Base-by-base conservation (phyloP, 495 filamentous ascomycete species). In the Daldinia caldariorum region DNA sequence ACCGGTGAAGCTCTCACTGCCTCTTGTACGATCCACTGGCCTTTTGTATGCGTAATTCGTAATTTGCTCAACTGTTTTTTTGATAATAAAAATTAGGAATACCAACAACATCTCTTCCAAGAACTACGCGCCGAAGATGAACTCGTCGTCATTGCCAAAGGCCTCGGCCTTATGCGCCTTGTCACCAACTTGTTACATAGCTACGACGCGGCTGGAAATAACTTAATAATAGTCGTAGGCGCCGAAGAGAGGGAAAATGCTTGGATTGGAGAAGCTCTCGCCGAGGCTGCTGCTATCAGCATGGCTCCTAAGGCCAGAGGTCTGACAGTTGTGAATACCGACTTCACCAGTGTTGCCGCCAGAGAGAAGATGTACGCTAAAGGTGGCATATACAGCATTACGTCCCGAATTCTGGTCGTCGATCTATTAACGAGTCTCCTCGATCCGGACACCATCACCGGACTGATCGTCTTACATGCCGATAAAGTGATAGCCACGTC, bases 371-470 rank as follows among this genome's bases (percentile, higher is more conserved):
- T 97, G 82, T 99, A 99, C 81, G 80, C 87, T 1, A 83, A 88
- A 63, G 95, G 95, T 29, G 95, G 95, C 58, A 91, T 98, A 76
- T 92, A 97, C 80, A 97, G 94, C 85, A 90, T 98, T 73, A 99
- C 95, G 32, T 97, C 93, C 39, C 91, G 94, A 71, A 99, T 99
- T 68, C 79, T 99, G 60, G 91, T 97, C 9, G 92, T 97, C 26
- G 95, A 99, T 80, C 83, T 98, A 59, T 78, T 99, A 65, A 95
- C 93, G 34, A 87, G 87, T 85, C 85, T 97, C 55, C 82, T 97
- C 50, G 85, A 94, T 69, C 89, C 94, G 0, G 90, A 92, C 69
- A 95, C 87, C 29, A 89, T 99, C 63, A 97, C 94, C 5, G 95
- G 95, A 2, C 78, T 99, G 58, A 80, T 99, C 39, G 87, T 97